Evolutionary conservation across 495 filamentous ascomycete genomes (phyloP).

Genomic region (Chlorociboria aeruginascens): DNA sequence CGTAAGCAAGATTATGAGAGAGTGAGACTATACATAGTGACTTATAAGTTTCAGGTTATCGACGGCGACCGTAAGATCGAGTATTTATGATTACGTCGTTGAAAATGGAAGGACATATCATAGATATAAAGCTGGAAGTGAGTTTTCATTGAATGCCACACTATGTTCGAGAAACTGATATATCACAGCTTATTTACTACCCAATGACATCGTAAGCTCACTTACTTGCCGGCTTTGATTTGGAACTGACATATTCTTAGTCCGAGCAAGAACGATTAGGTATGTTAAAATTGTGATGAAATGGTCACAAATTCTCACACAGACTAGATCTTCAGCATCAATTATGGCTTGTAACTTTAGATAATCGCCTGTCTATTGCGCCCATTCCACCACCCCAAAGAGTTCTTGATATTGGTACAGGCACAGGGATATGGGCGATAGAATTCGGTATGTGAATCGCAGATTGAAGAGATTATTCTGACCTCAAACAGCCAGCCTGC

Average conservation of each 20-base stretch:
- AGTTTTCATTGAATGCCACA: background rate
- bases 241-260: too few species aligned
- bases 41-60: background rate
- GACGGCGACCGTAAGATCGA: background rate
- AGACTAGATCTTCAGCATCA: slow-evolving; percentile 34
- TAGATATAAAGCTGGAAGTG: background rate
- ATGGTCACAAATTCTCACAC: too few species aligned
- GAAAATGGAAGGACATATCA: slow-evolving; percentile 8
- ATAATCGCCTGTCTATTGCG: too few species aligned
- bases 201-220: background rate
- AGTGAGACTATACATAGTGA: background rate
- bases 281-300: too few species aligned
- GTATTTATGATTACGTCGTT: slow-evolving; percentile 2
- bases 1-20: background rate
- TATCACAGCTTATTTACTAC: background rate
- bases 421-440: slow-evolving; percentile 36
- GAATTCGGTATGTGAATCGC: slow-evolving; percentile 25
- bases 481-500: slow-evolving; percentile 2
- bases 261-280: background rate
- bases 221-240: too few species aligned
- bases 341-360: background rate
- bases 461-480: background rate
- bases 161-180: background rate
- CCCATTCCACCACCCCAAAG: background rate
- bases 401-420: slow-evolving; percentile 8